Evolutionary conservation across 2,329 filamentous ascomycete genomes (phyloP).

Genomic region (Raffaelea deltoideospora): DNA sequence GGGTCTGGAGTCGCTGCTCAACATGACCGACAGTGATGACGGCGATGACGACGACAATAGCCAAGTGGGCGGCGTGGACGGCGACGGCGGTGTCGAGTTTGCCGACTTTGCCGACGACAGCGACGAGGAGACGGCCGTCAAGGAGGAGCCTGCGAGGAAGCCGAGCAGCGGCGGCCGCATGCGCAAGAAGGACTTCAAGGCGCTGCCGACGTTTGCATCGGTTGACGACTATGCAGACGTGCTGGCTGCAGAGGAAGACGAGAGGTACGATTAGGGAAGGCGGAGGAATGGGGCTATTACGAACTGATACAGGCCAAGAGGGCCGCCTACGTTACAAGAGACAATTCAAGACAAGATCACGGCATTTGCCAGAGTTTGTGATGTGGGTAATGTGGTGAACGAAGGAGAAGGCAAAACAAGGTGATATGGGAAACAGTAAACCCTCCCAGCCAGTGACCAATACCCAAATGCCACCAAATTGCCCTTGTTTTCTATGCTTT

Average conservation of each 20-base stretch:
- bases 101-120: constrained; percentile 24
- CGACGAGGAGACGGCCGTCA: constrained; percentile 22
- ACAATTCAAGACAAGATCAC: too few relatives aligned
- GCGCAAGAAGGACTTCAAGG: constrained; percentile 74
- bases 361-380: too few relatives aligned
- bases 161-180: constrained; percentile 32
- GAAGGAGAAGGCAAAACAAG: too few relatives aligned
- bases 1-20: constrained; percentile 12
- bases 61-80: constrained; percentile 13
- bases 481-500: too few relatives aligned
- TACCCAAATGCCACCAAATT: too few relatives aligned
- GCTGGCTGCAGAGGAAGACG: constrained; percentile 55
- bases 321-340: too few relatives aligned
- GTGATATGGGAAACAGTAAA: too few relatives aligned
- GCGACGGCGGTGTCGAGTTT: constrained; percentile 19
- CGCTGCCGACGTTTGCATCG: constrained; percentile 82
- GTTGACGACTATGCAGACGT: constrained; percentile 86
- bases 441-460: too few relatives aligned
- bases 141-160: constrained; percentile 14
- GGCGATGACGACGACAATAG: constrained; percentile 22
- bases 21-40: constrained; percentile 21
- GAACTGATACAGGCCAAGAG: too few relatives aligned
- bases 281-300: too few relatives aligned
- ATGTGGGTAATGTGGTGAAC: too few relatives aligned
- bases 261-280: constrained; percentile 6